Conservation (phyloP, 768 basidiomycete species). For the Lentinula aciculospora region DNA sequence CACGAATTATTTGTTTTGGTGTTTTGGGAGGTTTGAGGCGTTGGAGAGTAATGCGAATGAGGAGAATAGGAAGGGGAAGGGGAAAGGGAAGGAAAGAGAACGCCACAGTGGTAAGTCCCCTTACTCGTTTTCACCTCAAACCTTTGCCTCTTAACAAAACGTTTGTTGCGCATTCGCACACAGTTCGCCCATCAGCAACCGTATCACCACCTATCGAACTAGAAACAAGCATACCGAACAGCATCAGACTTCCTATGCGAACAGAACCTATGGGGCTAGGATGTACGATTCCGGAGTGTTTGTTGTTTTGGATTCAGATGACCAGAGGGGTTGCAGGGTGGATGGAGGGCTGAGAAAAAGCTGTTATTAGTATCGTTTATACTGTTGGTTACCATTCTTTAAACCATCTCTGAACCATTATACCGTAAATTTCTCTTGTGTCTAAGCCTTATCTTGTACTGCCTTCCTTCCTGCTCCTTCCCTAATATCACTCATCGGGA, state of each 20-base stretch:
- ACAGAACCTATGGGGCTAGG: background rate
- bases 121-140: too few relatives aligned
- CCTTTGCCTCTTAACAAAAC: background rate
- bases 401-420: too few relatives aligned
- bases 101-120: too few relatives aligned
- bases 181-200: background rate
- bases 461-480: too few relatives aligned
- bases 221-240: background rate
- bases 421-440: too few relatives aligned
- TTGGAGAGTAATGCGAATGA: background rate
- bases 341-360: too few relatives aligned
- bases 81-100: background rate
- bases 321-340: background rate
- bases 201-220: background rate
- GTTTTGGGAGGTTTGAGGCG: background rate
- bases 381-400: too few relatives aligned
- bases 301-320: background rate
- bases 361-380: too few relatives aligned
- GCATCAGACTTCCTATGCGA: background rate
- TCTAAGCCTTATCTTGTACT: too few relatives aligned
- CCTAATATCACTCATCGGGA: too few relatives aligned
- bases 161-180: background rate
- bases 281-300: background rate
- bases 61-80: background rate
- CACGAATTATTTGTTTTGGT: slow-evolving; percentile 1